Conservation (phyloP, 202 grass and related monocot species). For the Schoenoplectus tabernaemontani region DNA sequence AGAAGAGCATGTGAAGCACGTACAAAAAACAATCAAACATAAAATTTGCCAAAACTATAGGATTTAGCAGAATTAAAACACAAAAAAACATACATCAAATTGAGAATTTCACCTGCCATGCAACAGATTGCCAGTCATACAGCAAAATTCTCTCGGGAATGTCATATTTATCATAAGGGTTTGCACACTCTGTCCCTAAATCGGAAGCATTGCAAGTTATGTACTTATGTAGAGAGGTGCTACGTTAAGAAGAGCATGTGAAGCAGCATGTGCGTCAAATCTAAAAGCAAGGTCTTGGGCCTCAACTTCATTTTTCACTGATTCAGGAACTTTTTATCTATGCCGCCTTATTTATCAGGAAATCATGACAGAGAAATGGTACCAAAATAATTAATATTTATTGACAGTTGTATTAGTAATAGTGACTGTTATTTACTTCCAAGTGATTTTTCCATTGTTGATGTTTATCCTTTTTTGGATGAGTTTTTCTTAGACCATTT, state of each 20-base stretch:
- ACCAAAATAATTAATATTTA: not conserved
- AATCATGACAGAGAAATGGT: conserved; percentile 7
- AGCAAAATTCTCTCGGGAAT: conserved; percentile 66
- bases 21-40: not conserved
- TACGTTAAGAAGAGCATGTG: conserved; percentile 68
- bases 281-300: conserved; percentile 47
- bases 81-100: not conserved
- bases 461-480: not conserved
- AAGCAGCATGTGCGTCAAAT: conserved; percentile 72
- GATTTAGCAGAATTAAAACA: not conserved
- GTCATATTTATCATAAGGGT: conserved; percentile 48
- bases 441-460: not conserved
- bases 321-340: conserved; percentile 64
- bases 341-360: conserved; percentile 42
- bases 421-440: not conserved
- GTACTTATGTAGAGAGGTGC: conserved; percentile 82
- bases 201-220: conserved; percentile 75
- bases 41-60: not conserved
- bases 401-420: conserved; percentile 3
- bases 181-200: conserved; percentile 69
- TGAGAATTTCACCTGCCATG: conserved; percentile 46
- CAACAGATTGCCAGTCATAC: conserved; percentile 74
- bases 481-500: not conserved
- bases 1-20: conserved; percentile 65
- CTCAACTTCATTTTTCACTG: conserved; percentile 51